Evolutionary conservation across 164 flowering plant species (phyloP).

Genomic region (Cinnamomum micranthum): DNA sequence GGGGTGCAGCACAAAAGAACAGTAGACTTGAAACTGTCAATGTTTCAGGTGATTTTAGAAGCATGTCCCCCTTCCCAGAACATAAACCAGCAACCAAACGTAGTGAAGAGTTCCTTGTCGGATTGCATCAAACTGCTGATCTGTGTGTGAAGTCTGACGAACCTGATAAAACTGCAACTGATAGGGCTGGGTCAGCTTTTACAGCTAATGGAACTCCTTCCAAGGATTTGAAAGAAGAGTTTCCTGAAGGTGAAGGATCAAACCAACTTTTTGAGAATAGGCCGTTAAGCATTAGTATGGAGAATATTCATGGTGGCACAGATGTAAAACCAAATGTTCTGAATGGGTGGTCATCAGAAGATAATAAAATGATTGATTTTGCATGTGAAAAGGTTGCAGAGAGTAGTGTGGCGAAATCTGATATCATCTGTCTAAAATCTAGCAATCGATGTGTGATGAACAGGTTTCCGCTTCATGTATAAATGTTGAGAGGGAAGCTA

Average conservation of each 20-base stretch:
- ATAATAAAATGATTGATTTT: constrained; percentile 10
- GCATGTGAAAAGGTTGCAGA: constrained; percentile 9
- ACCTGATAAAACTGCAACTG: constrained; percentile 11
- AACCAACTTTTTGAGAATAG: constrained; percentile 6
- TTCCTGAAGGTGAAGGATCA: constrained; percentile 12
- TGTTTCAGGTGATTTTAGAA: constrained; percentile 14
- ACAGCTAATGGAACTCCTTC: not conserved
- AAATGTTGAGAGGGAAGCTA: constrained; percentile 18
- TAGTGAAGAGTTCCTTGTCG: constrained; percentile 15
- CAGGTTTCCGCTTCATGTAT: constrained; percentile 2
- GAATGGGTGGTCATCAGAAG: constrained; percentile 8
- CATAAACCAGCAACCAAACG: constrained; percentile 21
- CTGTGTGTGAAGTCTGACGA: constrained; percentile 22
- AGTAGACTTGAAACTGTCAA: not conserved
- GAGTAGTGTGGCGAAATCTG: constrained; percentile 1
- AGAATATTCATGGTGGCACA: constrained; percentile 4
- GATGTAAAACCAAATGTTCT: not conserved
- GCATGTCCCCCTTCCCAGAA: constrained; percentile 5
- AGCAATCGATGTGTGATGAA: constrained; percentile 5
- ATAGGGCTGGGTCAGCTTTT: not conserved
- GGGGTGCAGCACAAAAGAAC: constrained; percentile 9
- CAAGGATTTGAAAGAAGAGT: constrained; percentile 10
- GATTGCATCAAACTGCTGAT: constrained; percentile 21
- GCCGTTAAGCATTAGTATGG: constrained; percentile 4
- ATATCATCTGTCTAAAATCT: not conserved